Base-by-base conservation (phyloP, 768 basidiomycete species). In the Boletus bicolor region DNA sequence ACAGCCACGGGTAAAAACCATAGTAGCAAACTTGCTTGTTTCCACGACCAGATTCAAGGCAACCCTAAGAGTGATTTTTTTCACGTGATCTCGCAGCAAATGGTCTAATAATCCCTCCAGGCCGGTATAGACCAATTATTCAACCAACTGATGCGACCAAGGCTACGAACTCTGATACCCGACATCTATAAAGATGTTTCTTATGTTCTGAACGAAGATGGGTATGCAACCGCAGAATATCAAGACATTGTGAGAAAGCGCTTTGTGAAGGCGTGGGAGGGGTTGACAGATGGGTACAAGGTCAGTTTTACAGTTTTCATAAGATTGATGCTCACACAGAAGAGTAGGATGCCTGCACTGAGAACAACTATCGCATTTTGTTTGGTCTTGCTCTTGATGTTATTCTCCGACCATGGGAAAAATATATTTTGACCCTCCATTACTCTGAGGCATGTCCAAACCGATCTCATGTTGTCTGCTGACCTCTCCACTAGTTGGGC, bases 401-500 rank as follows among this genome's bases (percentile, higher is more conserved):
- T 7, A 76, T 98, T 19, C 83, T 97, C n/a, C 80, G 91, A 45
- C 95, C 94, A 43, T 98, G 94, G 94, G 97, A 99, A 74, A 96
- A 91, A 70, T 82, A 86, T 62, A 77, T 94, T 21, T 77, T 86
- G 62, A 79, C 83, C 1, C 78, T 96, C 65, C 87, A 82, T 72
- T 98, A 90, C 68, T 91, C 91, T 11, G 96, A 98, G 80, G 94
- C 89, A 62, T 28, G 82, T 56, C 14, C 30, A 21, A 39, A 41
- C 1, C 28, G 6, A n/a, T 24, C 3, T 44, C 11, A 15, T 45
- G 14, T 21, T 44, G 60, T n/a, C 38, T 15, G 9, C 53, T 59
- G 52, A 52, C 24, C 7, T 47, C 44, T 39, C 42, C 17, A 51
- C 15, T 62, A 98, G 95, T 82, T 98, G 55, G 97, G 97, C 26